Conservation (phyloP, 2,329 filamentous ascomycete genomes). For the Colletotrichum truncatum region DNA sequence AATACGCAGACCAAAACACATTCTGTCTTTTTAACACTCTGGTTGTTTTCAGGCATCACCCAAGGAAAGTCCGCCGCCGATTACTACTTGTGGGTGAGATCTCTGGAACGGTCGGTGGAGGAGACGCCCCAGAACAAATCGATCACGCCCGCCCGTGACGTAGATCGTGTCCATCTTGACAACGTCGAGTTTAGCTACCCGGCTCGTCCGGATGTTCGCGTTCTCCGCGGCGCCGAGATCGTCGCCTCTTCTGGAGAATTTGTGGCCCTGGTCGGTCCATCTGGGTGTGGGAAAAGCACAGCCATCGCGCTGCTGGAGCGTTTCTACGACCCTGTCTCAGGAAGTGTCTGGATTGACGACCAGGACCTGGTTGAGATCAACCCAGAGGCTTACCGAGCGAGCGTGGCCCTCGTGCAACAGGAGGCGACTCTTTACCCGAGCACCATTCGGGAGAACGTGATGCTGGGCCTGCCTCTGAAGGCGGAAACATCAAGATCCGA, state of each 20-base stretch:
- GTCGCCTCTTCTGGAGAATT: conserved; percentile 51
- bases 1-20: too few relatives aligned
- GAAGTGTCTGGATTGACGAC: background rate
- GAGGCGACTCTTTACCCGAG: conserved; percentile 38
- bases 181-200: background rate
- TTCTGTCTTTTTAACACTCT: too few relatives aligned
- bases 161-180: background rate
- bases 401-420: conserved; percentile 13
- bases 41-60: background rate
- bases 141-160: background rate
- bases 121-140: background rate
- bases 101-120: background rate
- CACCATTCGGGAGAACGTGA: conserved; percentile 64
- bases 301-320: conserved; percentile 61
- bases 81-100: background rate
- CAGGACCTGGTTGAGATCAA: conserved; percentile 38
- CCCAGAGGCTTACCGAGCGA: background rate
- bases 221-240: background rate
- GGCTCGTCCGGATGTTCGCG: background rate
- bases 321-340: conserved; percentile 42
- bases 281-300: conserved; percentile 69
- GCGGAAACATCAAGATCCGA: background rate
- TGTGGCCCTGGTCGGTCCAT: conserved; percentile 62
- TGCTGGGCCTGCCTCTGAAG: conserved; percentile 48
- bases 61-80: background rate